Evolutionary conservation across 257 asterid species (phyloP), one percentile per base, ranked within the genome.

Genomic region (Fraxinus cuspidata): DNA sequence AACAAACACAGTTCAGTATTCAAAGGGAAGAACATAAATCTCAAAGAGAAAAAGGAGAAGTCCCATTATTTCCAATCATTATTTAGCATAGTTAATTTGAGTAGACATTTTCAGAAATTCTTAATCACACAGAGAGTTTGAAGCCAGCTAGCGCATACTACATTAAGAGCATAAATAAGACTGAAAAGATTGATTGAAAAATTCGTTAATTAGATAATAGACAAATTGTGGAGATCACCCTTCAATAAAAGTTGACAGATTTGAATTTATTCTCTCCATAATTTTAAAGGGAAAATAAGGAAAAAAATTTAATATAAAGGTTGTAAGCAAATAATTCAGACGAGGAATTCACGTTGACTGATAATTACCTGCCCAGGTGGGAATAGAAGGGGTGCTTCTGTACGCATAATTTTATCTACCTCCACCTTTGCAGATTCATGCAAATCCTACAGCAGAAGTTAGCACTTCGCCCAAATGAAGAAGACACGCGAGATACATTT

Each of bases 281-380:
- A 79, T 25, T 63, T 51, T 18, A 47, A 71, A 38, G 42, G 66
- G 75, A 32, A 31, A 70, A 32, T 18, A 78, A 8, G 44, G 56
- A 29, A 37, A 64, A 64, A 70, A 69, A 5, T 9, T 56, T 13
- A 58, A 80, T 28, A 80, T 74, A 44, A 40, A 69, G 3, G 21
- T 38, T 28, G 32, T 64, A 69, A 34, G 53, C 15, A 44, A 71
- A 60, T 75, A 23, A 70, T 44, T 58, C 3, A 35, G 73, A 35
- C 77, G 40, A 42, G 42, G 29, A 51, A 2, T 42, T 73, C 49
- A 68, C 3, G 38, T 64, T 68, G 34, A 85, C 65, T 68, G 66
- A 70, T 75, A 65, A 74, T 65, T 84, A 95, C 98, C 98, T 92
- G 98, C 81, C 98, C 98, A 58, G 98, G 99, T 72, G 97, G 89